Conservation (phyloP, 2,329 filamentous ascomycete species). For the Byssoonygena ceratinophila region DNA sequence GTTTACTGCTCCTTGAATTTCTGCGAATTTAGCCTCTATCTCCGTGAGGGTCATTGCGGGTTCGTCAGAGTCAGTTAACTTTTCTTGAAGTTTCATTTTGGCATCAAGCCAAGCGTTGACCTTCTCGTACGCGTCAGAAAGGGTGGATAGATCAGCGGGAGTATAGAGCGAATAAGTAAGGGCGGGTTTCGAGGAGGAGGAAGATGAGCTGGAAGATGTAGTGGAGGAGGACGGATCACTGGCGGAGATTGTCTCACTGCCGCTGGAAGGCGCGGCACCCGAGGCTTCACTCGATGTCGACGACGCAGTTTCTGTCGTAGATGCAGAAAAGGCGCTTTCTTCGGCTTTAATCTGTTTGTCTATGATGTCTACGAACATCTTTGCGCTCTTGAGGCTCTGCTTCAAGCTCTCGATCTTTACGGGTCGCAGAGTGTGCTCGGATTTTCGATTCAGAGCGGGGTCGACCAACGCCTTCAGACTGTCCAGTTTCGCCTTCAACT, state of each 20-base stretch:
- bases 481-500: conserved; percentile 65
- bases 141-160: conserved; percentile 56
- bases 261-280: conserved; percentile 28
- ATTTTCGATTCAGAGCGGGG: conserved; percentile 64
- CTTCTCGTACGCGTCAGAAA: conserved; percentile 53
- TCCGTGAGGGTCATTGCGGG: conserved; percentile 65
- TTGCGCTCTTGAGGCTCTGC: conserved; percentile 59
- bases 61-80: conserved; percentile 59
- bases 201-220: conserved; percentile 37
- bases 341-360: conserved; percentile 64
- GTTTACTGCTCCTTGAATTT: conserved; percentile 60
- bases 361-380: conserved; percentile 59
- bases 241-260: conserved; percentile 28
- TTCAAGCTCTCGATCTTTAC: conserved; percentile 57
- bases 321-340: conserved; percentile 47
- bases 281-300: conserved; percentile 22
- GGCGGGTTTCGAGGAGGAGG: conserved; percentile 31
- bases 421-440: conserved; percentile 62
- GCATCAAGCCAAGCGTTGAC: conserved; percentile 64
- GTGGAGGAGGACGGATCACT: conserved; percentile 35
- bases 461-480: conserved; percentile 65
- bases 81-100: conserved; percentile 59
- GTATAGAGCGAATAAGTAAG: conserved; percentile 59
- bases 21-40: conserved; percentile 55
- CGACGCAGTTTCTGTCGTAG: conserved; percentile 36